Evolutionary conservation across 2,329 filamentous ascomycete species (phyloP).

Genomic region (Purpureocillium takamizusanense): DNA sequence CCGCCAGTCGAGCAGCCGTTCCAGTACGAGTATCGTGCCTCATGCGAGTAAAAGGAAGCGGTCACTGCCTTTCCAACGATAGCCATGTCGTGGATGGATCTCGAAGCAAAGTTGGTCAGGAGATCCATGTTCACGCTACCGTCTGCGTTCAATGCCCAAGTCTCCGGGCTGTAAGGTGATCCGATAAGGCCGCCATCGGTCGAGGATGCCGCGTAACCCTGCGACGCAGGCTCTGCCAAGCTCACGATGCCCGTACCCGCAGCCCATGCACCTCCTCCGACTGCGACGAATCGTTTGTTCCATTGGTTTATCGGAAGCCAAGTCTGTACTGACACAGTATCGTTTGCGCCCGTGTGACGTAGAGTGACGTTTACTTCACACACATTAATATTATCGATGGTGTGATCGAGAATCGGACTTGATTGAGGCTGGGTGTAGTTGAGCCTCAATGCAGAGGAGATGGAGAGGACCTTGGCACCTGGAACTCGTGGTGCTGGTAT

Average conservation of each 20-base stretch:
- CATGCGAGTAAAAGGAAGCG: constrained; percentile 33
- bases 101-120: constrained; percentile 15
- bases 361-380: constrained; percentile 20
- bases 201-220: constrained; percentile 11
- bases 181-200: constrained; percentile 13
- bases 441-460: neutral
- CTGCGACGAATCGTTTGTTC: constrained; percentile 19
- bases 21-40: constrained; percentile 37
- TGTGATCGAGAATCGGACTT: neutral
- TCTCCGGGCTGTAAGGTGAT: constrained; percentile 4
- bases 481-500: neutral
- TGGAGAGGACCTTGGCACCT: neutral
- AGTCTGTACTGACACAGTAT: constrained; percentile 13
- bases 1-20: constrained; percentile 45
- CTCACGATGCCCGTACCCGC: constrained; percentile 9
- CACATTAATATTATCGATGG: constrained; percentile 2
- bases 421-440: neutral
- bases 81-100: constrained; percentile 35
- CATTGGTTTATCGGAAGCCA: constrained; percentile 16
- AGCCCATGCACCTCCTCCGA: constrained; percentile 20
- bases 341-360: constrained; percentile 13
- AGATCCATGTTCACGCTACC: constrained; percentile 13
- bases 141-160: constrained; percentile 6
- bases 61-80: constrained; percentile 38
- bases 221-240: neutral